Conservation (phyloP, 306 rosid species). For the Cucurbita maxima region DNA sequence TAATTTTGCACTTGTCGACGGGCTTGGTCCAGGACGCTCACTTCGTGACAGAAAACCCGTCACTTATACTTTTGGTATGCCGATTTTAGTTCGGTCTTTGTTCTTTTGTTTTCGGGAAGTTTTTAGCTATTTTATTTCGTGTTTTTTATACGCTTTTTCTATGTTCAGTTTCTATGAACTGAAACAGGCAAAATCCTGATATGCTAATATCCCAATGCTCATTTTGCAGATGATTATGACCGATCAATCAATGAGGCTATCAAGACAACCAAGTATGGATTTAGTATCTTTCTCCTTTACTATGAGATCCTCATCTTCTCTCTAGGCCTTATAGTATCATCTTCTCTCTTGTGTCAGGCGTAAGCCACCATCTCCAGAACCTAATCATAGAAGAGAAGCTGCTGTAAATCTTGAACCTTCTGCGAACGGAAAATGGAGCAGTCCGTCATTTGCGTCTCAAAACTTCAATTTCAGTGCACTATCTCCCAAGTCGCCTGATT, state of each 20-base stretch:
- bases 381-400: slow-evolving; percentile 43
- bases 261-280: slow-evolving; percentile 83
- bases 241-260: slow-evolving; percentile 94
- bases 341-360: slow-evolving; percentile 25
- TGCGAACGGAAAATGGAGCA: slow-evolving; percentile 63
- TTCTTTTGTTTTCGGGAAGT: neutral
- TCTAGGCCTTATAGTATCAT: neutral
- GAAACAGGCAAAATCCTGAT: neutral
- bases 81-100: neutral
- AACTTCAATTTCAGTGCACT: slow-evolving; percentile 40
- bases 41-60: slow-evolving; percentile 98
- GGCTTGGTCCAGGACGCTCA: slow-evolving; percentile 87
- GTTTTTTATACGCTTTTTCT: neutral
- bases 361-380: slow-evolving; percentile 74
- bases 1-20: slow-evolving; percentile 60
- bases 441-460: slow-evolving; percentile 38
- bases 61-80: slow-evolving; percentile 93
- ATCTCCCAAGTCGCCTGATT: slow-evolving; percentile 64
- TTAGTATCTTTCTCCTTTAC: neutral
- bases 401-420: slow-evolving; percentile 45
- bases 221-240: slow-evolving; percentile 82
- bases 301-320: neutral
- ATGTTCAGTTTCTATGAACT: neutral
- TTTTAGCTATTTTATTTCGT: neutral
- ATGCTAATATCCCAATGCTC: neutral